Percentiles rank a stretch among this genome's conserved stretches.
These are phyloP conservation scores for Blastobotrys terrestris DNA, from an alignment of 805 yeast species.

Conservation along the genomic window DNA sequence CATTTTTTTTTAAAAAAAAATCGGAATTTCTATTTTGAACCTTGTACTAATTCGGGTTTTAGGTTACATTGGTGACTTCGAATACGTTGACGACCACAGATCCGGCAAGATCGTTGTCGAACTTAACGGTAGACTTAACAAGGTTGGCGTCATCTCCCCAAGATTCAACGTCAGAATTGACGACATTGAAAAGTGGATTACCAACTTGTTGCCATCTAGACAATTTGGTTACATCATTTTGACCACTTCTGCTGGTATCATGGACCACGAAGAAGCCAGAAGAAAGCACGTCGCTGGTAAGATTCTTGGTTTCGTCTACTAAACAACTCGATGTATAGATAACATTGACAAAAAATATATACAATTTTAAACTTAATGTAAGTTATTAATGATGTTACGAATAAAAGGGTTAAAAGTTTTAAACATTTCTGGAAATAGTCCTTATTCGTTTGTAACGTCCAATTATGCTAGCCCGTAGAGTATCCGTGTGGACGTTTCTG, in stretches of 20 bases:
- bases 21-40: not conserved
- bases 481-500: too few relatives aligned
- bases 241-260: conserved; percentile 98
- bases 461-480: too few relatives aligned
- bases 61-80: conserved; percentile 95
- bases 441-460: too few relatives aligned
- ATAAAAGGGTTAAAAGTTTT: conserved; percentile 4
- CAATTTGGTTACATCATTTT: conserved; percentile 97
- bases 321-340: conserved; percentile 25
- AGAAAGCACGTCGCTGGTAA: conserved; percentile 99
- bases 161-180: conserved; percentile 94
- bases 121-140: conserved; percentile 97
- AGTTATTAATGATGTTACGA: conserved; percentile 1
- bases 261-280: conserved; percentile 99
- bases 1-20: conserved; percentile 20
- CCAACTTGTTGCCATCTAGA: conserved; percentile 97
- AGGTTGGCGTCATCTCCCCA: conserved; percentile 98
- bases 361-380: conserved; percentile 5
- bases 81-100: conserved; percentile 98
- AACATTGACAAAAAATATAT: not conserved
- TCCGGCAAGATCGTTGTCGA: conserved; percentile 95
- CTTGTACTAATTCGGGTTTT: conserved; percentile 12
- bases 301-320: conserved; percentile 97
- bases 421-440: too few relatives aligned
- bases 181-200: conserved; percentile 98